These are phyloP conservation scores for Bipolaris gigantea DNA, from an alignment of 2,329 filamentous ascomycete genomes.

Conservation along the genomic window DNA sequence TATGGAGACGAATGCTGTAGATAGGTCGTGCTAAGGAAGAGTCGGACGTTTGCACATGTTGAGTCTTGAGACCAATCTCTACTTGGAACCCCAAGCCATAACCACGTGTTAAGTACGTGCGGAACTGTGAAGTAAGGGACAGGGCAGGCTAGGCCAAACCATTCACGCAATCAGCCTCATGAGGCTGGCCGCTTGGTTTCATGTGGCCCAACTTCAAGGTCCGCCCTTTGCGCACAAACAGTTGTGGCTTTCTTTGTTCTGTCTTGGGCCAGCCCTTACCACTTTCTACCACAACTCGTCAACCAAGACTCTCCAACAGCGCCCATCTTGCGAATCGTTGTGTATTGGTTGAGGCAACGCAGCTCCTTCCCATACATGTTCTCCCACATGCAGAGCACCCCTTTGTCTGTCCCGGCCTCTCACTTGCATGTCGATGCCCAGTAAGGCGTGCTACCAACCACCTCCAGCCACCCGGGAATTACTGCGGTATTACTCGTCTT, in stretches of 20 bases:
- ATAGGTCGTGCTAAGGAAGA: conserved; percentile 13
- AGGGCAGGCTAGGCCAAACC: background rate
- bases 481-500: conserved; percentile 11
- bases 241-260: background rate
- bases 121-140: background rate
- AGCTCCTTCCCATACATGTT: conserved; percentile 6
- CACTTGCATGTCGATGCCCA: conserved; percentile 13
- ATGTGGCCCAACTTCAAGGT: background rate
- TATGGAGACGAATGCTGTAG: conserved; percentile 20
- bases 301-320: too few relatives aligned
- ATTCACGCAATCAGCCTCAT: background rate
- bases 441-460: background rate
- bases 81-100: background rate
- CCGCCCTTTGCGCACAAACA: conserved; percentile 1
- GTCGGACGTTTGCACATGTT: background rate
- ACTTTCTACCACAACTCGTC: too few relatives aligned
- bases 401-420: conserved; percentile 11
- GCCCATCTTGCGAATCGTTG: too few relatives aligned
- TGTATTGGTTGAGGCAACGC: too few relatives aligned
- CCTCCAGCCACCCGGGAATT: conserved; percentile 13
- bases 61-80: background rate
- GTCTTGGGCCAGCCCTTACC: background rate
- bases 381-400: background rate
- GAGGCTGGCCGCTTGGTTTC: too few relatives aligned
- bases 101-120: background rate